Conservation (phyloP, 495 filamentous ascomycete genomes). For the Halenospora varia region DNA sequence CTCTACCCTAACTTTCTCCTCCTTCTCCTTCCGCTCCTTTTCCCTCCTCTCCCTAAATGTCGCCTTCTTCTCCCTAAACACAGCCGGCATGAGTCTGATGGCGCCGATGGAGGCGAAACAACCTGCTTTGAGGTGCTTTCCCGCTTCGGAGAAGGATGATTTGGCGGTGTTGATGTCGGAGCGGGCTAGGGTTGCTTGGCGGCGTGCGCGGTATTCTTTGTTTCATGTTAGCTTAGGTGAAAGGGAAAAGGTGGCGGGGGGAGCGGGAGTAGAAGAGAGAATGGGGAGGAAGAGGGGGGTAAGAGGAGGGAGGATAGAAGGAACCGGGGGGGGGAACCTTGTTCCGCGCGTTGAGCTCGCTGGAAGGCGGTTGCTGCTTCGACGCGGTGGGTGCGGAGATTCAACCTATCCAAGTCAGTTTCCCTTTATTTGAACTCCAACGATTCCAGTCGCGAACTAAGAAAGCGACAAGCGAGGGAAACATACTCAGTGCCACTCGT, state of each 20-base stretch:
- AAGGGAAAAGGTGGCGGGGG: not conserved
- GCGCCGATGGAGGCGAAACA: not conserved
- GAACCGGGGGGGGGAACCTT: too few relatives aligned
- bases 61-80: constrained; percentile 15
- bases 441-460: too few relatives aligned
- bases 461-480: not conserved
- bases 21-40: constrained; percentile 6
- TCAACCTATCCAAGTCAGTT: too few relatives aligned
- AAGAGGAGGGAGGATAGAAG: not conserved
- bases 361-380: constrained; percentile 16
- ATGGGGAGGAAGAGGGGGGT: not conserved
- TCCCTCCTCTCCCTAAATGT: constrained; percentile 9
- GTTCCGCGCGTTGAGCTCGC: constrained; percentile 15
- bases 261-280: not conserved
- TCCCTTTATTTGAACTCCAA: too few relatives aligned
- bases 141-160: constrained; percentile 1
- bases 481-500: constrained; percentile 14
- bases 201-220: constrained; percentile 13
- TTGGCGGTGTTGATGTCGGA: constrained; percentile 11
- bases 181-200: constrained; percentile 9
- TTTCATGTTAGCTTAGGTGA: too few relatives aligned
- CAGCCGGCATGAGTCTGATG: constrained; percentile 3
- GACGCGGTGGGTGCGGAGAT: constrained; percentile 10
- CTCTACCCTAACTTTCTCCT: constrained; percentile 11
- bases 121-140: constrained; percentile 7